Evolutionary conservation across 176 grass and related monocot genomes (phyloP), one percentile per base, ranked within the genome.

Genomic region (Thalia dealbata): DNA sequence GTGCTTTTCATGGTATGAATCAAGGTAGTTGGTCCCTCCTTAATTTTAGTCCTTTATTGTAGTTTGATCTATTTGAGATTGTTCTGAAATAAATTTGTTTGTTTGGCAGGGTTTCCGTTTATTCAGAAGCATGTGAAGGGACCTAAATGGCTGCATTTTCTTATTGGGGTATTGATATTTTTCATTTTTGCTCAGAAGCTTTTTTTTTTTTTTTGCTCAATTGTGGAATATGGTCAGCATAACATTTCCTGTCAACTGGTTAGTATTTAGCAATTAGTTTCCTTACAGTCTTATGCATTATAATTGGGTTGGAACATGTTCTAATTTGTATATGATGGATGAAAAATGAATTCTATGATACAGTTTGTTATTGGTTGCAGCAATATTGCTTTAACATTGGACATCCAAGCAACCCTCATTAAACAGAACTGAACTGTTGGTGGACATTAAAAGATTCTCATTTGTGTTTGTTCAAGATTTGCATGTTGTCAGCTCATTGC

Each of bases 51-150:
- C 26, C 18, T 64, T 0, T 67, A 6, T 70, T 3, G 45, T 15
- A 46, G 8, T 41, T 70, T 51, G 19, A 16, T 0, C 32, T 15
- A 43, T 42, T 11, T 67, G 55, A 28, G 50, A 21, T 7, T 64
- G 7, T 76, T 68, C 30, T 52, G 15, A 45, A 54, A 24, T 32
- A 30, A n/a, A 19, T 26, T 52, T 55, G 13, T 78, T 7, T 14
- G 23, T 50, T 10, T 29, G 14, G 46, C 74, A 99, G 90, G 85
- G 46, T 88, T 99, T 71, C 90, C 90, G 19, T 91, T 91, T 81
- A 73, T 99, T 69, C 95, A 88, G 74, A 99, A 93, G 79, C 87
- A 93, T 75, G 90, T 93, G 67, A 93, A 82, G 74, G 95, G 90
- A 3, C 79, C 87, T 15, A 93, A 91, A 80, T 99, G 85, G 95